Conservation (phyloP, 371 early-diverging fungal species). For the Mucor irregularis region DNA sequence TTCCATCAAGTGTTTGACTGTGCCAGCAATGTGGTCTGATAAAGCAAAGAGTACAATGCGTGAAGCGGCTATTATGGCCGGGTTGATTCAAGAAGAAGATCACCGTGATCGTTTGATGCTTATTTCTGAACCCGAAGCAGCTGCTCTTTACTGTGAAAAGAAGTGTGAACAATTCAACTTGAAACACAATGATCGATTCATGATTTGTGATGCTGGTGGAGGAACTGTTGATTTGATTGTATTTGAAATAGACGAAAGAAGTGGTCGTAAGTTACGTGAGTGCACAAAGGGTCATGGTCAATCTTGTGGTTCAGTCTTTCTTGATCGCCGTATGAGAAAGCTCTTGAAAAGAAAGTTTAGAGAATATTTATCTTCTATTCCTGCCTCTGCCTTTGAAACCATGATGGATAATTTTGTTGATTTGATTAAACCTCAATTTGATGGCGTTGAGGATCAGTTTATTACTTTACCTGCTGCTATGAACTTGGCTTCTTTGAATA, state of each 20-base stretch:
- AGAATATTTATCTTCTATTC: slow-evolving; percentile 51
- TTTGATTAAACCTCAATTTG: slow-evolving; percentile 57
- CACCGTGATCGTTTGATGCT: slow-evolving; percentile 46
- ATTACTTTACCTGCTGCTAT: slow-evolving; percentile 24
- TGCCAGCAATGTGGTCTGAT: slow-evolving; percentile 57
- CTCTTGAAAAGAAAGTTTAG: slow-evolving; percentile 56
- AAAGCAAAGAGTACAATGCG: slow-evolving; percentile 52
- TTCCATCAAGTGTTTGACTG: slow-evolving; percentile 42
- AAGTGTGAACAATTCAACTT: slow-evolving; percentile 49
- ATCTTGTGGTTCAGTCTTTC: slow-evolving; percentile 58
- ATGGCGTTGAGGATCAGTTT: slow-evolving; percentile 58
- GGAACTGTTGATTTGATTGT: slow-evolving; percentile 34
- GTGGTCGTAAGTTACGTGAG: slow-evolving; percentile 48
- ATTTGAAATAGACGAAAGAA: slow-evolving; percentile 38
- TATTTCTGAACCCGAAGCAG: slow-evolving; percentile 54
- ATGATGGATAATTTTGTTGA: slow-evolving; percentile 60
- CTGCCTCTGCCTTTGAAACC: slow-evolving; percentile 56
- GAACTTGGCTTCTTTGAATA: slow-evolving; percentile 21
- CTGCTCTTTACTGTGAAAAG: slow-evolving; percentile 55
- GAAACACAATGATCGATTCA: slow-evolving; percentile 43
- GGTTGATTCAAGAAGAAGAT: slow-evolving; percentile 38
- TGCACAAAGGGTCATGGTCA: slow-evolving; percentile 63
- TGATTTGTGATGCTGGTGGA: slow-evolving; percentile 56
- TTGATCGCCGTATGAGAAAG: slow-evolving; percentile 61
- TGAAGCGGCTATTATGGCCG: slow-evolving; percentile 47